These are phyloP conservation scores for Talaromyces adpressus DNA, from an alignment of 495 filamentous ascomycete genomes.

Conservation along the genomic window DNA sequence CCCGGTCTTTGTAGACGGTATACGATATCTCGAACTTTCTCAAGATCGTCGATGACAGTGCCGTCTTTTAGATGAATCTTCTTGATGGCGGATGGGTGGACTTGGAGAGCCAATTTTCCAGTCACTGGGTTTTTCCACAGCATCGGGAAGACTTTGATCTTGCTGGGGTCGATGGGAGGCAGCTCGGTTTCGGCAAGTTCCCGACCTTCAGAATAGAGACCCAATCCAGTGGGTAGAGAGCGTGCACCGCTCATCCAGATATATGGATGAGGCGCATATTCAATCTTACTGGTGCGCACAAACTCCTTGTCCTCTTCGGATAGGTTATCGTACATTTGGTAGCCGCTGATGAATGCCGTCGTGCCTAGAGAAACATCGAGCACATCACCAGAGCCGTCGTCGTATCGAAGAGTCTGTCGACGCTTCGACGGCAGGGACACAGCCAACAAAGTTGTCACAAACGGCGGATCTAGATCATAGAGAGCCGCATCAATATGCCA, in stretches of 20 bases:
- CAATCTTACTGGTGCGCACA: slow-evolving; percentile 52
- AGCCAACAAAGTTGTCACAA: slow-evolving; percentile 62
- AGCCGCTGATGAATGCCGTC: slow-evolving; percentile 65
- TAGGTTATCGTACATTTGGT: slow-evolving; percentile 56
- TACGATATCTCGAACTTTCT: slow-evolving; percentile 57
- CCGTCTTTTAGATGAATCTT: slow-evolving; percentile 58
- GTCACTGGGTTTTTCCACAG: slow-evolving; percentile 67
- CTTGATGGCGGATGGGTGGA: slow-evolving; percentile 61
- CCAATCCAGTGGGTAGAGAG: slow-evolving; percentile 58
- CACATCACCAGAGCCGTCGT: slow-evolving; percentile 62
- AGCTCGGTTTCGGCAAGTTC: slow-evolving; percentile 51
- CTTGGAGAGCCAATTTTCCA: slow-evolving; percentile 57
- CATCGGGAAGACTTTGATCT: slow-evolving; percentile 65
- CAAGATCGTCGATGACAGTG: slow-evolving; percentile 56
- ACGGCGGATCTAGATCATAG: slow-evolving; percentile 62
- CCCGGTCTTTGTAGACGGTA: slow-evolving; percentile 63
- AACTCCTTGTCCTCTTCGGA: slow-evolving; percentile 59
- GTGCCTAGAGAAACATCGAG: slow-evolving; percentile 64
- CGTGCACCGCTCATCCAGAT: slow-evolving; percentile 66
- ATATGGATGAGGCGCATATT: slow-evolving; percentile 65
- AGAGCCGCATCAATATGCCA: slow-evolving; percentile 77
- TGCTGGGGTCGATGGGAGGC: slow-evolving; percentile 52
- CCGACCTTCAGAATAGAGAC: slow-evolving; percentile 52
- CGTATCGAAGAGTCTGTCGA: slow-evolving; percentile 58
- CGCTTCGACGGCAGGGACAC: slow-evolving; percentile 59